A percentile compares a stretch with the other conserved stretches of the same genome.
Evolutionary conservation across 257 asterid genomes (phyloP).

Genomic region (Rhazya stricta): DNA sequence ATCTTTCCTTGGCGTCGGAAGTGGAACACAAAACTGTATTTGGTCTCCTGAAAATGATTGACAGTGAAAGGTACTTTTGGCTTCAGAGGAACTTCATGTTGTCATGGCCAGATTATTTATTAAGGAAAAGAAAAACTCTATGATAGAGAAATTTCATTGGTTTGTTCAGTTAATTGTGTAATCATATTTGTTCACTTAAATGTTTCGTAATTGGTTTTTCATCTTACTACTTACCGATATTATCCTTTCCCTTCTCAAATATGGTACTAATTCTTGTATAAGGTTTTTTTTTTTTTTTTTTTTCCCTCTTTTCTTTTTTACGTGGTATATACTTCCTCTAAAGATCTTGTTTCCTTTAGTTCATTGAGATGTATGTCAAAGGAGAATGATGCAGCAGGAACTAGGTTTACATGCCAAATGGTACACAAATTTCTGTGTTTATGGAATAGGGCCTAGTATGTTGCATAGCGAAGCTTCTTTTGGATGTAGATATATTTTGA

Average conservation of each 20-base stretch:
- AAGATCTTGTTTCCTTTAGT: background rate
- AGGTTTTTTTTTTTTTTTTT: background rate
- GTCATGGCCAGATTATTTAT: background rate
- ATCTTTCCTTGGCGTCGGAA: slow-evolving; percentile 83
- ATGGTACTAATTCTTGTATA: background rate
- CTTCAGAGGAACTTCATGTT: background rate
- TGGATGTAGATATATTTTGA: background rate
- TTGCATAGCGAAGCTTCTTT: background rate
- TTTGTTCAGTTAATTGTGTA: background rate
- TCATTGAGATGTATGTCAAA: background rate
- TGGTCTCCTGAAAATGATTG: slow-evolving; percentile 88
- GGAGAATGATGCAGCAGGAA: background rate
- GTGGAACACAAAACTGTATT: slow-evolving; percentile 89
- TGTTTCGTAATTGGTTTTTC: background rate
- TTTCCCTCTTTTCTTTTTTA: too few relatives aligned
- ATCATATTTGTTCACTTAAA: background rate
- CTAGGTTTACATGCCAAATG: background rate
- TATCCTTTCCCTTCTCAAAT: background rate
- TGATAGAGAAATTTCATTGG: background rate
- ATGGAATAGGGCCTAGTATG: background rate
- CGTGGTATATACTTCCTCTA: background rate
- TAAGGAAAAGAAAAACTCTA: background rate
- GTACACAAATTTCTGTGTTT: background rate
- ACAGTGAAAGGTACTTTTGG: slow-evolving; percentile 65
- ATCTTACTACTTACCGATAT: background rate